Evolutionary conservation across 2,329 filamentous ascomycete species (phyloP).

Genomic region (Fusarium multiceps): DNA sequence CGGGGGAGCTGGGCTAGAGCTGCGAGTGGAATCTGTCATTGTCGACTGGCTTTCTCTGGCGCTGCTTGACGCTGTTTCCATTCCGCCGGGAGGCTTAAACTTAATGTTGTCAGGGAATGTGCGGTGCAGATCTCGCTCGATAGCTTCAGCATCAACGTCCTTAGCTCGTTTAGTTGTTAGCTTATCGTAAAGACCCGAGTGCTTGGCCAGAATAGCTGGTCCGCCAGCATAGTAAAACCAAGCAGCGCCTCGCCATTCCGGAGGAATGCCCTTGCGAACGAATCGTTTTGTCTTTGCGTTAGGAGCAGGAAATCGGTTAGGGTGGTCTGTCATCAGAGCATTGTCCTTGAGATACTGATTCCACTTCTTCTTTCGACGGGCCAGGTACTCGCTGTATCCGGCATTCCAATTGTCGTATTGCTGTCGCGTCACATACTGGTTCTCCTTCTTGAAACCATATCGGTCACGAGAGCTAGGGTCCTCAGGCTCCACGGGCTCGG

Average conservation of each 20-base stretch:
- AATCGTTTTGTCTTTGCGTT: constrained; percentile 89
- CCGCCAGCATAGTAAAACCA: constrained; percentile 98
- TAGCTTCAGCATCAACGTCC: constrained; percentile 83
- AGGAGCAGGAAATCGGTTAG: constrained; percentile 81
- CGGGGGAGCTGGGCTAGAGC: constrained; percentile 50
- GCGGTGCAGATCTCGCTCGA: constrained; percentile 91
- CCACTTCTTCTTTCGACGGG: constrained; percentile 85
- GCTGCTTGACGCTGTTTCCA: constrained; percentile 50
- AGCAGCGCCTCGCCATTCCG: constrained; percentile 92
- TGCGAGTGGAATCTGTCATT: constrained; percentile 48
- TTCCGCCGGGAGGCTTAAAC: constrained; percentile 75
- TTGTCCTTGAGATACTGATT: constrained; percentile 79
- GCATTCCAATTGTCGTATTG: constrained; percentile 86
- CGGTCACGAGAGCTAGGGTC: constrained; percentile 73
- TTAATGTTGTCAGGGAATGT: constrained; percentile 95
- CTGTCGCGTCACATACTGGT: constrained; percentile 78
- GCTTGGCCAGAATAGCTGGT: constrained; percentile 78
- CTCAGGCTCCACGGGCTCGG: constrained; percentile 55
- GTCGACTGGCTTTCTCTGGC: constrained; percentile 53
- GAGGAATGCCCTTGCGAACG: constrained; percentile 91
- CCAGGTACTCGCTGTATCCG: constrained; percentile 79
- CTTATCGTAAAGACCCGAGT: constrained; percentile 80
- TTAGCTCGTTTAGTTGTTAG: constrained; percentile 74
- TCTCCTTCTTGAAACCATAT: constrained; percentile 92
- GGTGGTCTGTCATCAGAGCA: constrained; percentile 76